Conservation (phyloP, 192 early-diverging fungal species). For the Linnemannia exigua region DNA sequence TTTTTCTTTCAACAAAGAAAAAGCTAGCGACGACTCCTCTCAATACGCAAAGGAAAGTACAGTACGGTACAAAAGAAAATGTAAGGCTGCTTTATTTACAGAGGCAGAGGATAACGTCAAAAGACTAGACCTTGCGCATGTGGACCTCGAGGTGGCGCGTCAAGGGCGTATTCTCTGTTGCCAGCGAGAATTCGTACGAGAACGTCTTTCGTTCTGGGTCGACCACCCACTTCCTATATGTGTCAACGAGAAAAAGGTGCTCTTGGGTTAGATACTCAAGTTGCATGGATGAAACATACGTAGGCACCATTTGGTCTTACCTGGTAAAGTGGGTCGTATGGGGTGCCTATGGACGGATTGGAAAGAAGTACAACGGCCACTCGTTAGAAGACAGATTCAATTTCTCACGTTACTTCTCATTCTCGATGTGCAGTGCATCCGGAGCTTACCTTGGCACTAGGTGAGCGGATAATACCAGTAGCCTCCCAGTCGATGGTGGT, state of each 20-base stretch:
- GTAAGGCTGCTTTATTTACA: background rate
- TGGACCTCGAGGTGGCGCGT: slow-evolving; percentile 29
- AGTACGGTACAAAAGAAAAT: background rate
- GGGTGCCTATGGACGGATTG: slow-evolving; percentile 15
- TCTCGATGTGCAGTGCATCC: background rate
- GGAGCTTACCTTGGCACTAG: slow-evolving; percentile 35
- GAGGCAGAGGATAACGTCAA: background rate
- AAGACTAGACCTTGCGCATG: slow-evolving; percentile 17
- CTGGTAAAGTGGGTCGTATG: slow-evolving; percentile 45
- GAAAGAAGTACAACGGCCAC: background rate
- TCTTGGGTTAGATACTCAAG: background rate
- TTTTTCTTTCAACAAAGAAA: no score
- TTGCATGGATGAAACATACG: background rate
- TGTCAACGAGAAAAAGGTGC: slow-evolving; percentile 6
- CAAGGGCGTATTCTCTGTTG: slow-evolving; percentile 32
- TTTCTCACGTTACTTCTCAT: background rate
- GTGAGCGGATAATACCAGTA: slow-evolving; percentile 24
- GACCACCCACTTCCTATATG: slow-evolving; percentile 37
- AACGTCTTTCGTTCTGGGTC: slow-evolving; percentile 33
- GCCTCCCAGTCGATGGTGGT: slow-evolving; percentile 22
- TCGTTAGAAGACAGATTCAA: background rate
- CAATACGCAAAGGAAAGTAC: no score
- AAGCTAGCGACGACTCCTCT: no score
- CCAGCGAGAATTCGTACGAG: slow-evolving; percentile 40
- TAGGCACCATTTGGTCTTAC: background rate